Base-by-base conservation (phyloP, 1,284 basidiomycete species). In the Melampsora americana region DNA sequence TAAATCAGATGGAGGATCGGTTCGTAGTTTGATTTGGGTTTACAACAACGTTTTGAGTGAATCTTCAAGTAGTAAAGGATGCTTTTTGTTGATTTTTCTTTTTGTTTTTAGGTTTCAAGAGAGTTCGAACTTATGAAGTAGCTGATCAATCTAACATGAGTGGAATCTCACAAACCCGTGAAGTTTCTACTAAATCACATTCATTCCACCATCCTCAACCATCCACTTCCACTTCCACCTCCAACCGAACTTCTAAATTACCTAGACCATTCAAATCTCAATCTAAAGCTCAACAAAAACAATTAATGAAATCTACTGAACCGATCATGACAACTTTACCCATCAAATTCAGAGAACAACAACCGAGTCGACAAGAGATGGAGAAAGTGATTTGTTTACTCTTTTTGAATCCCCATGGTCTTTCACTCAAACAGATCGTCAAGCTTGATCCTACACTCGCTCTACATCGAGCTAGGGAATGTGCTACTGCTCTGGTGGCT, bases 391-490 rank as follows among this genome's bases (percentile, higher is more conserved):
- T 74, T 50, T 32, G 18, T n/a, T n/a, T 59, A 26, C 53, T 74
- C 16, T 66, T 56, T 42, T 42, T 66, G 12, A 42, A 74, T 53
- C 71, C 48, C n/a, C 59, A 59, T 30, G 71, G 71, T 6, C 32
- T 74, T 1, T 32, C 50, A 20, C 32, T 74, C 39, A 66, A 74
- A 66, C 30, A 66, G 12, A 66, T 66, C 23, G 48, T 66, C 50
- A 66, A 66, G 11, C 30, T 66, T 5, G 64, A 74, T 18, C 64
- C 71, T 53, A 59, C 44, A 1, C 42, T 74, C 1, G 35, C 62
- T 11, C 30, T 74, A n/a, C 71, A 74, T 60, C 44, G 71, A 20
- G 64, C 64, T 30, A 56, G 71, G 39, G 71, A 74, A 44, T 74
- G 71, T 46, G 62, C 28, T 20, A 74, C 71, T 18, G 53, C 64